Evolutionary conservation across 805 yeast genomes (phyloP), one percentile per base, ranked within the genome.

Genomic region (Wickerhamomyces silvicola): DNA sequence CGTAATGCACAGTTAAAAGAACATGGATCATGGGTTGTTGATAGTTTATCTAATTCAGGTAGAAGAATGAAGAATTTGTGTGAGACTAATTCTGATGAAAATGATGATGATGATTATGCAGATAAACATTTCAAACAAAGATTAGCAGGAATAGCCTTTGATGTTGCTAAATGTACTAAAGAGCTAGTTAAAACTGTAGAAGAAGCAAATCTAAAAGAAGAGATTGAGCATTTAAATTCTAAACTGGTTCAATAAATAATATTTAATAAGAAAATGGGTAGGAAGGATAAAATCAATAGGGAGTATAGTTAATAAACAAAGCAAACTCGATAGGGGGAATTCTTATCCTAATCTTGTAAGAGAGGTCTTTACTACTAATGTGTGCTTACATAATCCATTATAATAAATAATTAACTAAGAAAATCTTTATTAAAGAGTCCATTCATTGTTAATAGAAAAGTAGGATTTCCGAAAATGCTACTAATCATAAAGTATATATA

Each of bases 131-230:
- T 86, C 63, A 85, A 85, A 59, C 97, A 90, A 59, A 74, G 97
- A 50, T 72, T 90, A 43, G 97, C 97, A 0, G 97, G 97, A 3
- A 81, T 88, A 45, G 90, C 95, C 18, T 90, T 87, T 62, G 97
- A 90, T 56, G 84, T 90, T 60, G 97, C 97, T 16, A 87, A 90
- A 59, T 82, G 94, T 56, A 90, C 97, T 5, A 90, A 88, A 57
- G 97, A 90, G 57, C 70, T 90, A 52, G 97, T 90, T 14, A 88
- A 88, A 62, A 84, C 95, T 1, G 96, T 90, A 5, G 97, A 90
- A 55, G 97, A 88, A 54, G 95, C 95, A 16, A 81, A 88, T 50
- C 64, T 88, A 48, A 81, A 81, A 49, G 88, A 81, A 44, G 95
- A 87, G 48, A 82, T 88, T 47, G 87, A 78, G 5, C 78, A 79